Percentiles rank a stretch among this genome's conserved stretches.
These are phyloP conservation scores for Collybia nuda DNA, from an alignment of 768 basidiomycete genomes.

Conservation along the genomic window DNA sequence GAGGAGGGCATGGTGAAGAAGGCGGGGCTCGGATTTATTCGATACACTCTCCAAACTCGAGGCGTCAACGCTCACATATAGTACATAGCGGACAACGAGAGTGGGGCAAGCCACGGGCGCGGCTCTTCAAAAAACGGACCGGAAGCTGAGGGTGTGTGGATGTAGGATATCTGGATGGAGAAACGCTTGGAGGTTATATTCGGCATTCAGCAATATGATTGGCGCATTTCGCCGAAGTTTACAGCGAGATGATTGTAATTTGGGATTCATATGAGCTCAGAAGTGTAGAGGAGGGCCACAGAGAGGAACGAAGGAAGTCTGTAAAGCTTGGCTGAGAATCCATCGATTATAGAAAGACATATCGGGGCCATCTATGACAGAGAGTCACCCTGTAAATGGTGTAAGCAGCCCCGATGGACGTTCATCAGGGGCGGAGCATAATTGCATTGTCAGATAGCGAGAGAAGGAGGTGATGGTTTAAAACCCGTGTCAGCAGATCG, in stretches of 20 bases:
- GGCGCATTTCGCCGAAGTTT: constrained; percentile 1
- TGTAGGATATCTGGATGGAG: neutral
- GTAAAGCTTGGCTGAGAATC: neutral
- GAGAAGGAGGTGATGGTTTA: neutral
- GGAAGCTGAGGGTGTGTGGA: too few relatives aligned
- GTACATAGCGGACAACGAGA: too few relatives aligned
- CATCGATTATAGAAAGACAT: neutral
- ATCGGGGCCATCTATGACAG: neutral
- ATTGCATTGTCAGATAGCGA: neutral
- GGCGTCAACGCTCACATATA: too few relatives aligned
- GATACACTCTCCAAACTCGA: too few relatives aligned
- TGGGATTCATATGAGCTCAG: too few relatives aligned
- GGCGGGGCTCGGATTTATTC: too few relatives aligned
- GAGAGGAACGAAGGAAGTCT: neutral
- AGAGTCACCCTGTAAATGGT: neutral
- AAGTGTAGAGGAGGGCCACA: neutral
- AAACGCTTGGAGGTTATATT: neutral
- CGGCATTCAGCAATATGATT: neutral
- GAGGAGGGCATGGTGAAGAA: too few relatives aligned
- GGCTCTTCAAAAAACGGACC: too few relatives aligned
- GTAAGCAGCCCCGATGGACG: neutral
- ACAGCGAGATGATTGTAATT: neutral
- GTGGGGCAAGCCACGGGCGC: too few relatives aligned
- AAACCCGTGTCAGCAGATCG: neutral
- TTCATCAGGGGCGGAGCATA: too few relatives aligned